These are phyloP conservation scores for Dendrostoma leiphaemia DNA, from an alignment of 2,329 filamentous ascomycete genomes.

Conservation along the genomic window DNA sequence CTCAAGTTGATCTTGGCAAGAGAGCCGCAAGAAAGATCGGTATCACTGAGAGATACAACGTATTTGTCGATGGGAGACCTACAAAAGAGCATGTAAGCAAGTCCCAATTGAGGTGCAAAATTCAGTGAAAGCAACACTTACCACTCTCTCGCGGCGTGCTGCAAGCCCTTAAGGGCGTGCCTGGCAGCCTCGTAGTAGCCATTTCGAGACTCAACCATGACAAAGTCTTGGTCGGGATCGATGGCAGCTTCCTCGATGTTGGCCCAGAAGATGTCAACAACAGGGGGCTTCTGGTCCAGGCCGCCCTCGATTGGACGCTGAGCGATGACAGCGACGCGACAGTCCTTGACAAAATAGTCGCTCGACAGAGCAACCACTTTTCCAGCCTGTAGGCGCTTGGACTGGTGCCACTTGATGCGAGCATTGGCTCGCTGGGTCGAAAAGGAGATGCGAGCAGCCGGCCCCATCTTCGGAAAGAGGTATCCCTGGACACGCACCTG, in stretches of 20 bases:
- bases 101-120: no score
- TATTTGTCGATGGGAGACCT: conserved; percentile 63
- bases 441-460: conserved; percentile 69
- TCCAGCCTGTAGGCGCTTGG: conserved; percentile 50
- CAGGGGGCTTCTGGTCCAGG: conserved; percentile 64
- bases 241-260: conserved; percentile 57
- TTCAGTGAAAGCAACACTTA: background rate
- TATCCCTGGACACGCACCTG: conserved; percentile 68
- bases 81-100: no score
- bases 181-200: conserved; percentile 78
- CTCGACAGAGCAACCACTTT: conserved; percentile 51
- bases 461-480: conserved; percentile 59
- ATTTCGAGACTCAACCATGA: conserved; percentile 75
- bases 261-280: conserved; percentile 75
- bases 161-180: conserved; percentile 70
- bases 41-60: conserved; percentile 47
- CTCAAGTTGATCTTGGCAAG: conserved; percentile 32
- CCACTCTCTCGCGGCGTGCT: conserved; percentile 51
- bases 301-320: conserved; percentile 61
- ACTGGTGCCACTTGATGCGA: conserved; percentile 62
- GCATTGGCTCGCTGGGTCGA: conserved; percentile 64
- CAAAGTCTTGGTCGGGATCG: conserved; percentile 65
- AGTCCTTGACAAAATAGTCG: conserved; percentile 64
- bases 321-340: conserved; percentile 70
- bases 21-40: conserved; percentile 29